Conservation (phyloP, 2,329 filamentous ascomycete genomes). For the Diaporthe sp. region DNA sequence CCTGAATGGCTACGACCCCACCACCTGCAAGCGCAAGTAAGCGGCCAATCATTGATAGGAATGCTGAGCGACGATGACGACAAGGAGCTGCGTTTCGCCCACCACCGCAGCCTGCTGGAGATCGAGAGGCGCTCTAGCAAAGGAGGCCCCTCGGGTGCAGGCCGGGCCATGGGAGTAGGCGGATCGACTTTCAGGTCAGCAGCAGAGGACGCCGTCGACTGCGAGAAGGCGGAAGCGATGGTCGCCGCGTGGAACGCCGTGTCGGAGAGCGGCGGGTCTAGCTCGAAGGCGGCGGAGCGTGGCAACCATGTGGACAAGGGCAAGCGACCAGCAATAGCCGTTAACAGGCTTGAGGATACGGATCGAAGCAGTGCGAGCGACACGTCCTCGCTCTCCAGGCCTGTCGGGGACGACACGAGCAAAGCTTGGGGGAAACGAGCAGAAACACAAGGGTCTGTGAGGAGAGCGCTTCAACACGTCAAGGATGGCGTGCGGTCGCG, state of each 20-base stretch:
- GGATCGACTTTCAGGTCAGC: neutral
- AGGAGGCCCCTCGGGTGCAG: neutral
- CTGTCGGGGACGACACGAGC: neutral
- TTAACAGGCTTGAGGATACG: neutral
- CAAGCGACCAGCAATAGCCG: neutral
- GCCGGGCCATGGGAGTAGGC: neutral
- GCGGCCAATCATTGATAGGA: conserved; percentile 19
- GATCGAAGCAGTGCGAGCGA: conserved; percentile 1
- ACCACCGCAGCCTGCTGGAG: conserved; percentile 26
- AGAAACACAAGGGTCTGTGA: conserved; percentile 8
- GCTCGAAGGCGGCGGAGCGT: neutral
- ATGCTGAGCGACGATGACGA: conserved; percentile 25
- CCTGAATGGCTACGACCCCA: conserved; percentile 11
- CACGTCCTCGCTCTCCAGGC: conserved; percentile 3
- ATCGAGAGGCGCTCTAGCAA: conserved; percentile 22
- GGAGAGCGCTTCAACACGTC: conserved; percentile 2
- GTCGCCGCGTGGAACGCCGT: neutral
- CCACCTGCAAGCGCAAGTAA: neutral
- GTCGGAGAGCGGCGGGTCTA: neutral
- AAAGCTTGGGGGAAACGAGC: neutral
- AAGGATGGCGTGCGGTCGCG: conserved; percentile 18
- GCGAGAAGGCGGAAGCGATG: conserved; percentile 1
- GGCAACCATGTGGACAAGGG: neutral
- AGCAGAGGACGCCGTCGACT: neutral
- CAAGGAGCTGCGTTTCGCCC: conserved; percentile 25